These are phyloP conservation scores for Chamaenerion angustifolium DNA, from an alignment of 345 rosid genomes.

Conservation along the genomic window DNA sequence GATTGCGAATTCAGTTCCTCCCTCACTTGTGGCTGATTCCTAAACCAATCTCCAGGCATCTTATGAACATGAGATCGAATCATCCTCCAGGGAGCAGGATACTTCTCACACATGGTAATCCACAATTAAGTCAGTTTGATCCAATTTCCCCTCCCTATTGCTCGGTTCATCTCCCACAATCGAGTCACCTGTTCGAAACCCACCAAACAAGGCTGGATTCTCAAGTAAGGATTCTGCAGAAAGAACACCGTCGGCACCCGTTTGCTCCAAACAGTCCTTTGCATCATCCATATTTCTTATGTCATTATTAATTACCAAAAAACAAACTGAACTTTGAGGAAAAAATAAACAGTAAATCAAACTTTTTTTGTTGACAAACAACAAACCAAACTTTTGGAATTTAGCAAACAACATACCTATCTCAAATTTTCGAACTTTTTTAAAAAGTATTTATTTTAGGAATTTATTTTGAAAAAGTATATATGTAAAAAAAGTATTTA, in stretches of 20 bases:
- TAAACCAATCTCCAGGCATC: conserved; percentile 84
- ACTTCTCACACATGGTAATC: conserved; percentile 78
- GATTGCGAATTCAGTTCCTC: conserved; percentile 66
- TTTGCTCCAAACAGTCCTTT: conserved; percentile 42
- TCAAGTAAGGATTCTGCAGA: conserved; percentile 93
- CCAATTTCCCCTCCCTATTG: conserved; percentile 40
- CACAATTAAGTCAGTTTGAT: conserved; percentile 57
- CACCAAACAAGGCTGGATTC: conserved; percentile 84
- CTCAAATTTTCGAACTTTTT: no score
- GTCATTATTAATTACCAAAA: no score
- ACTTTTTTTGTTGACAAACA: no score
- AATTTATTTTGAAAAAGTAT: no score
- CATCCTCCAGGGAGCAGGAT: conserved; percentile 93
- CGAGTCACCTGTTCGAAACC: conserved; percentile 67
- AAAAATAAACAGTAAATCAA: no score
- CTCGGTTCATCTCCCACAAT: conserved; percentile 23
- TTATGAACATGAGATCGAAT: conserved; percentile 81
- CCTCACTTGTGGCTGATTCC: conserved; percentile 59
- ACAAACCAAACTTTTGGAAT: no score
- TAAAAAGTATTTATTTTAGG: no score
- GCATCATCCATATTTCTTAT: conserved; percentile 84
- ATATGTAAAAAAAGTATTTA: no score
- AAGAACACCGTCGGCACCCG: conserved; percentile 82
- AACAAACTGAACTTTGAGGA: no score
- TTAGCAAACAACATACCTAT: no score